Evolutionary conservation across 2,329 filamentous ascomycete genomes (phyloP), one percentile per base, ranked within the genome.

Genomic region (Blastomyces gilchristii): DNA sequence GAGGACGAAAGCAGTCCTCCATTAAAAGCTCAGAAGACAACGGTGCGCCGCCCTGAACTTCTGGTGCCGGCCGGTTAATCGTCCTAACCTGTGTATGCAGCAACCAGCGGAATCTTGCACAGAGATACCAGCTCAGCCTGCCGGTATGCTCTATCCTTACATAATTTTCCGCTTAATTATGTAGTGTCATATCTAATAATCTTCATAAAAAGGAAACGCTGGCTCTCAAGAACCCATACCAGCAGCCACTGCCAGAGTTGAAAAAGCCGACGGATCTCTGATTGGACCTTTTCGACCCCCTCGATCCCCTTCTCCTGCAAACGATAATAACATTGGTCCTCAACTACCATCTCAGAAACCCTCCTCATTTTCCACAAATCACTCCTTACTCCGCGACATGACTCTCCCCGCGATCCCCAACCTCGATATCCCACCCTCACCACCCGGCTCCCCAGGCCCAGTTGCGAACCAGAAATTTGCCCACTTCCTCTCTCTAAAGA

Each of bases 401-500:
- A 87, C 85, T 16, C 70, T 81, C n/a, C 73, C 79, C 61, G 72
- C 78, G 60, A 67, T 77, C 34, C 77, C 77, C 18, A 76, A 77
- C 65, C 68, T 79, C 65, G 73, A 79, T 49, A 77, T 80, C 56
- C 77, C 77, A 28, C 73, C 74, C 18, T 80, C 77, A 16, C 79
- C 77, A 25, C 77, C 78, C n/a, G 77, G 76, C 37, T 78, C 77
- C 49, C 76, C 78, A 5, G 68, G 77, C 58, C 72, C 75, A 34
- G 72, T 69, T 5, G 68, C 79, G 2, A 83, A 82, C 22, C 79
- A 80, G 65, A 86, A 86, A 68, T 83, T 87, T 69, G 76, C 78
- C 58, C 81, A 82, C 66, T 87, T 87, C 65, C 77, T 87, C 3
- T 78, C 81, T 28, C 74, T 87, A 45, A 87, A 87, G 71, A 81